A percentile compares a stretch with the other conserved stretches of the same genome.
Conservation (phyloP, 1,284 basidiomycete genomes). For the Dichomitus squalens region DNA sequence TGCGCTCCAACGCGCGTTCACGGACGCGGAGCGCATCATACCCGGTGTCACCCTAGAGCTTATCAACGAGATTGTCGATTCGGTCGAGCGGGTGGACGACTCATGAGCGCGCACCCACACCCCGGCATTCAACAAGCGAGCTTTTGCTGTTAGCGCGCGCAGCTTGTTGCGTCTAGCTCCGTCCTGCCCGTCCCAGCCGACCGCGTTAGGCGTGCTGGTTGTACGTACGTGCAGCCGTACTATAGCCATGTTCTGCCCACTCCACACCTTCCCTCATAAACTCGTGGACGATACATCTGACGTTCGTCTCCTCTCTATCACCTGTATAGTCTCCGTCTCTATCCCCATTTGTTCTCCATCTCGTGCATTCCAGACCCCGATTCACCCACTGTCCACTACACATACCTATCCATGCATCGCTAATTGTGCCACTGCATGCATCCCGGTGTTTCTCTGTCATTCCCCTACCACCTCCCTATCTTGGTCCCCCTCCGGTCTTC, state of each 20-base stretch:
- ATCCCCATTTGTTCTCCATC: constrained; percentile 6
- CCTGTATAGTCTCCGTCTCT: constrained; percentile 10
- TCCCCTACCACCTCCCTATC: constrained; percentile 2
- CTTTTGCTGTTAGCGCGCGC: not conserved
- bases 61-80: constrained; percentile 86
- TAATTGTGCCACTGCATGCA: constrained; percentile 27
- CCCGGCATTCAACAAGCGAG: not conserved
- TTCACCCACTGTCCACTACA: constrained; percentile 9
- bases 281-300: constrained; percentile 2
- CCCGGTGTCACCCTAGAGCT: constrained; percentile 82
- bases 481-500: constrained; percentile 15
- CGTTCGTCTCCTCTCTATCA: not conserved
- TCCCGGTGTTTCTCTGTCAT: constrained; percentile 1
- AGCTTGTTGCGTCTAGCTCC: not conserved
- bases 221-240: too few relatives aligned
- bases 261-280: not conserved
- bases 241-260: not conserved
- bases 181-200: not conserved
- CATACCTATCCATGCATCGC: constrained; percentile 30
- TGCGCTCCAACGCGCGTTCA: constrained; percentile 85
- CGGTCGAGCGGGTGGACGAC: constrained; percentile 86
- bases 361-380: not conserved
- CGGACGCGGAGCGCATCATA: constrained; percentile 88
- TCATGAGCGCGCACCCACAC: constrained; percentile 28
- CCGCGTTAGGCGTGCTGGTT: not conserved